Evolutionary conservation across 2,329 filamentous ascomycete species (phyloP).

Genomic region (Aotearoamyces nothofagi): DNA sequence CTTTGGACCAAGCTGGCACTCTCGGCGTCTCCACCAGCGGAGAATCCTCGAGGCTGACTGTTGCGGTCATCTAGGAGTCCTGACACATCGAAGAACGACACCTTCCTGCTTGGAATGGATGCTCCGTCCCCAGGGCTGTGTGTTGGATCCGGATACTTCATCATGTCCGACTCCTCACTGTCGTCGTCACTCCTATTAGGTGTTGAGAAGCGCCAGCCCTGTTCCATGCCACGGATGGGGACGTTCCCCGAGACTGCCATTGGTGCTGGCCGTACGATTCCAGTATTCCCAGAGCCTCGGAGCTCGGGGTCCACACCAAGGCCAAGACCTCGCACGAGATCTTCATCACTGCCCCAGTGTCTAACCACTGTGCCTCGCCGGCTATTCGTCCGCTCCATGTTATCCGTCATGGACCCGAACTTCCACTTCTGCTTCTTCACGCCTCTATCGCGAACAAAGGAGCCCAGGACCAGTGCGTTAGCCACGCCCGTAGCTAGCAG

Average conservation of each 20-base stretch:
- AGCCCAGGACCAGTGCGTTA: slow-evolving; percentile 80
- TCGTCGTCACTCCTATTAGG: slow-evolving; percentile 13
- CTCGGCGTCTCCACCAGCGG: slow-evolving; percentile 10
- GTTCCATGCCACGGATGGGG: slow-evolving; percentile 6
- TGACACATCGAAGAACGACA: slow-evolving; percentile 79
- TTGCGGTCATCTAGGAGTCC: slow-evolving; percentile 53
- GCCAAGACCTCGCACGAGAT: slow-evolving; percentile 69
- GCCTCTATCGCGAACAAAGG: slow-evolving; percentile 81
- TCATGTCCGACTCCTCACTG: slow-evolving; percentile 29
- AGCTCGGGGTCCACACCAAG: slow-evolving; percentile 45
- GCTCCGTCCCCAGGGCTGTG: slow-evolving; percentile 13
- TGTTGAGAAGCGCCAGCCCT: slow-evolving; percentile 16
- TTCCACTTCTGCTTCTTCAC: slow-evolving; percentile 81
- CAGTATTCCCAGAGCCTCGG: slow-evolving; percentile 20
- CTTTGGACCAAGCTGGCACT: slow-evolving; percentile 10
- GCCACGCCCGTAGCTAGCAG: slow-evolving; percentile 76
- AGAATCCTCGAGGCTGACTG: slow-evolving; percentile 8
- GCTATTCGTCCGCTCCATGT: slow-evolving; percentile 34
- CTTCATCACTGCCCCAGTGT: slow-evolving; percentile 81
- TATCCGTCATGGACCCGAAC: slow-evolving; percentile 42
- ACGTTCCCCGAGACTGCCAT: slow-evolving; percentile 15
- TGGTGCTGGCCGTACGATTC: slow-evolving; percentile 14
- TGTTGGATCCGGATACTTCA: slow-evolving; percentile 11
- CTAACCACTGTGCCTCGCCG: slow-evolving; percentile 35
- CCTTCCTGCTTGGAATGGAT: slow-evolving; percentile 33